Evolutionary conservation across 306 rosid genomes (phyloP).

Genomic region (Prinsepia uniflora): DNA sequence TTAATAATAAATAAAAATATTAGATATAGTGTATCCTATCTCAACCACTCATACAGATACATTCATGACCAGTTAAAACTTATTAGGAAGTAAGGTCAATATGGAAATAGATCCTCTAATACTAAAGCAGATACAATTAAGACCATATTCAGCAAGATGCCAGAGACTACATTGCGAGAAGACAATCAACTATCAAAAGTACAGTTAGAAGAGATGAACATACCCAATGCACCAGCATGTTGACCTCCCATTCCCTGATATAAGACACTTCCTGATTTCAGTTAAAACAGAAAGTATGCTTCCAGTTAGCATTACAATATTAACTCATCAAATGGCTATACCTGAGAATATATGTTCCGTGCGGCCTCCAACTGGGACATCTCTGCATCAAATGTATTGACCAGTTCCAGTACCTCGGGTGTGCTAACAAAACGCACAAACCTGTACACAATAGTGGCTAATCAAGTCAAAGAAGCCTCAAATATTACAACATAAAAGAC

Average conservation of each 20-base stretch:
- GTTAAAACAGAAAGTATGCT: slow-evolving; percentile 16
- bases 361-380: slow-evolving; percentile 95
- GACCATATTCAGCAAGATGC: slow-evolving; percentile 4
- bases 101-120: neutral
- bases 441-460: slow-evolving; percentile 37
- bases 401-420: slow-evolving; percentile 85
- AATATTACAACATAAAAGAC: slow-evolving; percentile 10
- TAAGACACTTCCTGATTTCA: slow-evolving; percentile 28
- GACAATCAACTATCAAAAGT: slow-evolving; percentile 13
- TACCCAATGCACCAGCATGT: slow-evolving; percentile 62
- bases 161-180: neutral
- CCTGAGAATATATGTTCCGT: slow-evolving; percentile 78
- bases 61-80: neutral
- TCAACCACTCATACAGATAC: neutral
- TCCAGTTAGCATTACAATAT: slow-evolving; percentile 12
- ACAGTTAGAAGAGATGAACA: slow-evolving; percentile 19
- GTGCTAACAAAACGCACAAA: slow-evolving; percentile 88
- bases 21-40: neutral
- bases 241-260: slow-evolving; percentile 76
- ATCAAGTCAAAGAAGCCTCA: slow-evolving; percentile 23
- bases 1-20: neutral
- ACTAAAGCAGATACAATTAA: neutral
- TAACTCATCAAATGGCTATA: slow-evolving; percentile 23
- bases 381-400: slow-evolving; percentile 75
- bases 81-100: neutral